phyloP scores from a whole-genome alignment of 306 rosid species.

The Ormosia semicastrata region DNA sequence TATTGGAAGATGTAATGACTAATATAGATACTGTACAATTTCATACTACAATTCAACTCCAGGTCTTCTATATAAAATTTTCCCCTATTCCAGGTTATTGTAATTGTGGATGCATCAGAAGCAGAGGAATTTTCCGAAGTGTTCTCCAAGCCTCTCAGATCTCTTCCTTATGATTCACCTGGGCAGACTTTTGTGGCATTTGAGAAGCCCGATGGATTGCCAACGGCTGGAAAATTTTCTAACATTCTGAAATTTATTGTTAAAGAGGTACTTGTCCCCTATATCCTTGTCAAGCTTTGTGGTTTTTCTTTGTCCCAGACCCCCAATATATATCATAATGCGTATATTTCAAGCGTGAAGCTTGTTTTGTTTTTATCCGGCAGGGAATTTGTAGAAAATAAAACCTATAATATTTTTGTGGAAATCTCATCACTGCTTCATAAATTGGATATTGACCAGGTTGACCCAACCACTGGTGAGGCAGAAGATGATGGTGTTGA shows the following conservation, averaged over 20 bases:
- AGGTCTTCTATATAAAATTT: conserved; percentile 19
- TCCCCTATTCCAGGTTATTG: conserved; percentile 61
- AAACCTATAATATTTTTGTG: neutral
- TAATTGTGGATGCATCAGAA: conserved; percentile 83
- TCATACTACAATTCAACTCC: conserved; percentile 11
- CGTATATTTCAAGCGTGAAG: neutral
- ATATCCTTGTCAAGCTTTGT: neutral
- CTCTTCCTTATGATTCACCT: conserved; percentile 97
- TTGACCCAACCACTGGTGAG: conserved; percentile 88
- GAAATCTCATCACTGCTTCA: neutral
- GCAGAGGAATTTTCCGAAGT: conserved; percentile 86
- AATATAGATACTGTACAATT: neutral
- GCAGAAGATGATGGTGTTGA: conserved; percentile 96
- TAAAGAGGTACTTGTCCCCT: conserved; percentile 71
- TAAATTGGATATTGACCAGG: conserved; percentile 47
- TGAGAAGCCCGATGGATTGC: conserved; percentile 84
- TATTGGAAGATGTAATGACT: conserved; percentile 76
- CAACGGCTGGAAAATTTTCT: conserved; percentile 79
- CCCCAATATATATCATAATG: neutral
- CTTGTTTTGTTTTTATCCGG: neutral
- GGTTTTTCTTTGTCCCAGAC: conserved; percentile 5
- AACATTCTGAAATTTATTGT: conserved; percentile 76
- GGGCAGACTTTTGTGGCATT: conserved; percentile 88
- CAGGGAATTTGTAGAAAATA: neutral
- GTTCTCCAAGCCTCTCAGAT: conserved; percentile 73